phyloP scores from a whole-genome alignment of 116 monocot species.

The Posidonia oceanica region DNA sequence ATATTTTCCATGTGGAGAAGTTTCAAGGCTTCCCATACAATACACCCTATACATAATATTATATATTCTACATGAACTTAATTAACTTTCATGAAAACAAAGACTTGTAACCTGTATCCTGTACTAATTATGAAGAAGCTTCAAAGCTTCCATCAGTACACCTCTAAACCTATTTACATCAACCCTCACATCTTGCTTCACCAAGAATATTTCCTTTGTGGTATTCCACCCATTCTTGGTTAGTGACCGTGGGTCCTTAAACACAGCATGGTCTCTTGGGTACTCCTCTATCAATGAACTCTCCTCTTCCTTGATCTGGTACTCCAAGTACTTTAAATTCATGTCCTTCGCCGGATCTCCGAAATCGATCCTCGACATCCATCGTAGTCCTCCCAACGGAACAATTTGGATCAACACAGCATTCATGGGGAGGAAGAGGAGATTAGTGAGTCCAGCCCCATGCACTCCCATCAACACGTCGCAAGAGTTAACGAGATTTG shows the following conservation, averaged over 20 bases:
- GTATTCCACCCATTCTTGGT: conserved; percentile 15
- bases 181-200: conserved; percentile 6
- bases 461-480: conserved; percentile 67
- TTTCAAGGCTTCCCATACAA: too few relatives aligned
- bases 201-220: conserved; percentile 9
- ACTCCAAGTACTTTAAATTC: conserved; percentile 42
- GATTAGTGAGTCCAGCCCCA: too few relatives aligned
- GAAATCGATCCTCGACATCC: conserved; percentile 25
- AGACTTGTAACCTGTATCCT: too few relatives aligned
- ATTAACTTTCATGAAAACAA: too few relatives aligned
- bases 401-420: too few relatives aligned
- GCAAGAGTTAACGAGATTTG: conserved; percentile 33
- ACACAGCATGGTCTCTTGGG: conserved; percentile 37
- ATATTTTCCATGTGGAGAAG: too few relatives aligned
- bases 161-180: conserved; percentile 18
- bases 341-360: conserved; percentile 29
- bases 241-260: conserved; percentile 23
- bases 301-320: conserved; percentile 37
- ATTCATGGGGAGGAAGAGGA: too few relatives aligned
- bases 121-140: too few relatives aligned
- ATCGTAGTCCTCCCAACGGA: neutral
- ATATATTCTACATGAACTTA: too few relatives aligned
- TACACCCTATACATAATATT: too few relatives aligned
- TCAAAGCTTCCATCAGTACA: too few relatives aligned
- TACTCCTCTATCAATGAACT: conserved; percentile 34